phyloP scores from a whole-genome alignment of 129 eudicot genomes.

The Flaveria trinervia region DNA sequence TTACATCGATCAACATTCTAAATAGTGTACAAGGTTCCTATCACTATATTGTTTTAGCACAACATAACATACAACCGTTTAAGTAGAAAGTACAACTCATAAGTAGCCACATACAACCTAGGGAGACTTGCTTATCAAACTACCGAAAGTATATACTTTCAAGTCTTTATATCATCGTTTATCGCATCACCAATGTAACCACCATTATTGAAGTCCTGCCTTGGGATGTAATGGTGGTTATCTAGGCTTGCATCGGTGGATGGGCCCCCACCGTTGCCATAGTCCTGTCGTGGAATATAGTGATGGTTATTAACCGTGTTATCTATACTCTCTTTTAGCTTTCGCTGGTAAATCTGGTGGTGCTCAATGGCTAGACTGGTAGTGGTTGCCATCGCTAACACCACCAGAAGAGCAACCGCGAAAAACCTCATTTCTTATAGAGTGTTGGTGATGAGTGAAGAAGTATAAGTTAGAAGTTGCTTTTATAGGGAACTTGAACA shows the following conservation, averaged over 20 bases:
- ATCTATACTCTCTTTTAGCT: conserved; percentile 26
- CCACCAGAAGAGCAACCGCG: conserved; percentile 24
- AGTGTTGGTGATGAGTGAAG: conserved; percentile 13
- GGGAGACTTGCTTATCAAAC: not conserved
- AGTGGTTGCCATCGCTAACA: conserved; percentile 12
- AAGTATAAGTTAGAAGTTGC: not conserved
- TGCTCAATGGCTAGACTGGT: conserved; percentile 16
- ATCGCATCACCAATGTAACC: conserved; percentile 24
- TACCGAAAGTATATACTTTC: conserved; percentile 14
- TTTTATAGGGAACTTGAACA: conserved; percentile 24
- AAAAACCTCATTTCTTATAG: conserved; percentile 24
- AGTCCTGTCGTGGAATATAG: conserved; percentile 33
- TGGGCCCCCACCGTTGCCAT: conserved; percentile 34
- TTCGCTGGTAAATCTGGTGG: conserved; percentile 30
- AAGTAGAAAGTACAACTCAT: conserved; percentile 8
- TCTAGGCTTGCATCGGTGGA: conserved; percentile 7
- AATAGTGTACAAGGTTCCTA: conserved; percentile 17
- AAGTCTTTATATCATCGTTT: conserved; percentile 26
- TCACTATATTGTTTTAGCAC: not conserved
- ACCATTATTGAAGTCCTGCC: conserved; percentile 33
- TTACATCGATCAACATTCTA: conserved; percentile 9
- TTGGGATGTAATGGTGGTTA: conserved; percentile 39
- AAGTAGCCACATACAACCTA: conserved; percentile 23
- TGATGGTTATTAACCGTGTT: conserved; percentile 33
- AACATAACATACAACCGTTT: conserved; percentile 22